phyloP scores from a whole-genome alignment of 2,329 filamentous ascomycete species.

The Didymellaceae sp. region DNA sequence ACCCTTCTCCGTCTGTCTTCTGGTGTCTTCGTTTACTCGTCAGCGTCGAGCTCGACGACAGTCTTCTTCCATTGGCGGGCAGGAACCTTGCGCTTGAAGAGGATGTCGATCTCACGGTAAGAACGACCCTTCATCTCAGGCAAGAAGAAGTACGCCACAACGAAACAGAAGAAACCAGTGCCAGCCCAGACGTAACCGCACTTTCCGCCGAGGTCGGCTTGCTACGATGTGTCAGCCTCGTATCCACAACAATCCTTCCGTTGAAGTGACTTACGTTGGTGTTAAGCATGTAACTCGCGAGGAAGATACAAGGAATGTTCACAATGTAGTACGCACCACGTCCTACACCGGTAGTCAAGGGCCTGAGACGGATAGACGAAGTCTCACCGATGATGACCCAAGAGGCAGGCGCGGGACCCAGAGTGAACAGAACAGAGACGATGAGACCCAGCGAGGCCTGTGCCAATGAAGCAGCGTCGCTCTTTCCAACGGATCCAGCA shows the following conservation, averaged over 20 bases:
- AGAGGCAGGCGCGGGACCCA: conserved; percentile 68
- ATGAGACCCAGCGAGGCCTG: conserved; percentile 69
- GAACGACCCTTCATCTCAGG: conserved; percentile 63
- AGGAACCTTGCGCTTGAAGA: conserved; percentile 54
- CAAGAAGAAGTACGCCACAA: conserved; percentile 57
- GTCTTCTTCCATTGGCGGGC: conserved; percentile 65
- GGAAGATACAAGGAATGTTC: conserved; percentile 71
- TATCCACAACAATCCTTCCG: conserved; percentile 56
- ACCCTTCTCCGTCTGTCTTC: background rate
- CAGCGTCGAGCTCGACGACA: conserved; percentile 63
- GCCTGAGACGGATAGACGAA: conserved; percentile 67
- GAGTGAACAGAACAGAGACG: conserved; percentile 68
- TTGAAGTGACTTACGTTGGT: conserved; percentile 38
- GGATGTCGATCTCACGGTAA: conserved; percentile 58
- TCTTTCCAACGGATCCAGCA: conserved; percentile 58
- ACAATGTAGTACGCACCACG: conserved; percentile 69
- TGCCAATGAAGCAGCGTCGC: conserved; percentile 56
- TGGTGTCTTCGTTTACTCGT: conserved; percentile 59
- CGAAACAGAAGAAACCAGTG: conserved; percentile 62
- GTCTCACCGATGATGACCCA: conserved; percentile 74
- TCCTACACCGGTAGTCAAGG: conserved; percentile 70
- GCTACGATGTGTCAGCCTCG: conserved; percentile 67
- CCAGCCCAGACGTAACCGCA: conserved; percentile 44
- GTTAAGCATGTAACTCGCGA: conserved; percentile 67
- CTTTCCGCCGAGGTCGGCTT: conserved; percentile 53